Evolutionary conservation across 2,329 filamentous ascomycete species (phyloP), one percentile per base, ranked within the genome.

Genomic region (Diaporthe sp.): DNA sequence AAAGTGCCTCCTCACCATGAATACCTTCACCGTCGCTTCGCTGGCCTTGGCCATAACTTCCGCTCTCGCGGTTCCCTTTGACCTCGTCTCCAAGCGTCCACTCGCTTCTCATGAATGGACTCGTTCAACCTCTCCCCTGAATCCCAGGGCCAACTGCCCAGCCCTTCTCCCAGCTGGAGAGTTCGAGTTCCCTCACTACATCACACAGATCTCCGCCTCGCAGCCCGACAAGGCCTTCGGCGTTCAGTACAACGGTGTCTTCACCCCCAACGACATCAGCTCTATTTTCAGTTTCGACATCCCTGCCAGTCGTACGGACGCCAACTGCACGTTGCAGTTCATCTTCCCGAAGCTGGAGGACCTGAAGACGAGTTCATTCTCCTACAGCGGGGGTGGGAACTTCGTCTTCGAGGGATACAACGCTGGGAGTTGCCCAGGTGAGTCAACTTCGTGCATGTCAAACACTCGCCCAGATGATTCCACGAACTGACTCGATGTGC

Each of bases 241-340:
- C 0, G 84, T 84, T 0, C 79, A 82, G 34, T 86, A 83, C 79
- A 81, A 80, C 51, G 86, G 82, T 25, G 79, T 82, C 19, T 80
- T 89, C 75, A 85, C 84, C 6, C 80, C 83, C 1, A 81, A 81
- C 73, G 82, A 83, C 73, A 76, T 84, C 44, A 81, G 80, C 1
- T 78, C 79, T 51, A 77, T 88, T 76, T 88, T 88, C 82, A 85
- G 84, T 75, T 88, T 88, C 78, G 84, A 88, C 76, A 81, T 89
- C 34, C 84, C 84, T 0, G 77, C 80, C 4, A 80, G 79, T 4
- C 82, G 85, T 67, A 75, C 80, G 51, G 84, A 84, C 75, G 85
- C 85, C 76, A 86, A 82, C 44, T 89, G 88, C 82, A 86, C 84
- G 7, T 79, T 88, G n/a, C 81, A 85, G 74, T 88, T 89, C 81